Conservation (phyloP, 169 alveolate genomes). For the Eimeria praecox region DNA sequence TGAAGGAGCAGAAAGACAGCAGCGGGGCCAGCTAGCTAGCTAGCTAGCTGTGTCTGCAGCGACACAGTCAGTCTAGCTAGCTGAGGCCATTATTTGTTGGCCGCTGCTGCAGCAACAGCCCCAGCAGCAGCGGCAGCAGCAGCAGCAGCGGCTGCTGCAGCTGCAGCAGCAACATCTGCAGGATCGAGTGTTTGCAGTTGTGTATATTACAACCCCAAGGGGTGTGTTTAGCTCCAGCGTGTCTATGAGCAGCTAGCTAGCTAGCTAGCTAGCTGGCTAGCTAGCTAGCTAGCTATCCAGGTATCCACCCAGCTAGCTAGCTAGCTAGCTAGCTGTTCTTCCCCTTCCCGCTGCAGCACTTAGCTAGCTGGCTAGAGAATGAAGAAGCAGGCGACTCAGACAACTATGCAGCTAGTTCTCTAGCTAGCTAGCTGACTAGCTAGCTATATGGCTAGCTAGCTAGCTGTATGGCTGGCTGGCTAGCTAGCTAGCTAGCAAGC, state of each 20-base stretch:
- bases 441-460: constrained; percentile 4
- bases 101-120: not conserved
- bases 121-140: not conserved
- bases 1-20: not conserved
- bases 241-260: not conserved
- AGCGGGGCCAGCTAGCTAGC: not conserved
- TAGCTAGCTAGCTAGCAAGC: not conserved
- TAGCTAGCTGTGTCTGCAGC: not conserved
- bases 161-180: not conserved
- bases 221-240: not conserved
- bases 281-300: no score
- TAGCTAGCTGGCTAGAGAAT: not conserved
- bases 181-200: not conserved
- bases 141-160: not conserved
- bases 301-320: not conserved
- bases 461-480: not conserved
- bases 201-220: not conserved
- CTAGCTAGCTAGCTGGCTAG: constrained; percentile 8
- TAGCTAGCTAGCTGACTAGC: not conserved
- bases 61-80: not conserved
- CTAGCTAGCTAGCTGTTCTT: constrained; percentile 10
- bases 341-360: not conserved
- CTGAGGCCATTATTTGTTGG: not conserved
- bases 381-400: no score
- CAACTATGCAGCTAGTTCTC: not conserved